A percentile compares a stretch with the other conserved stretches of the same genome.
Evolutionary conservation across 2,329 filamentous ascomycete genomes (phyloP).

Genomic region (Aspergillus hiratsukae): DNA sequence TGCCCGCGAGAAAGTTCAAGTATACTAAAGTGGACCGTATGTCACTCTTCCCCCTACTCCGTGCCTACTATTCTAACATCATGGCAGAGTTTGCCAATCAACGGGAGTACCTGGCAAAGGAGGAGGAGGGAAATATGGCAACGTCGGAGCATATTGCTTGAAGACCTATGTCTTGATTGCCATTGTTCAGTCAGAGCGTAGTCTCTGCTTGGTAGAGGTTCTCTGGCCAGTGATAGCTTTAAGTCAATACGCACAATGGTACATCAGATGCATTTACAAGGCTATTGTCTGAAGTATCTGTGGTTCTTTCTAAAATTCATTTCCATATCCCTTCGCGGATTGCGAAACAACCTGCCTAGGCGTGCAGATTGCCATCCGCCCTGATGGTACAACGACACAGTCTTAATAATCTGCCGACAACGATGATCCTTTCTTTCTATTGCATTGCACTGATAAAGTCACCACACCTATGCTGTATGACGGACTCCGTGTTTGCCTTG

Average conservation of each 20-base stretch:
- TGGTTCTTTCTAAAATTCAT: background rate
- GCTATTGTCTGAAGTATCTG: background rate
- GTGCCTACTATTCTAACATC: background rate
- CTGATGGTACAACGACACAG: too few relatives aligned
- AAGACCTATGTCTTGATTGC: background rate
- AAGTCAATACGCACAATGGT: too few relatives aligned
- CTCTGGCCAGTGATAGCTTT: too few relatives aligned
- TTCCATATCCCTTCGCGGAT: background rate
- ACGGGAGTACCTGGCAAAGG: background rate
- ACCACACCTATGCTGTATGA: too few relatives aligned
- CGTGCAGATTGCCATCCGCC: too few relatives aligned
- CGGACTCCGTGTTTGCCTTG: too few relatives aligned
- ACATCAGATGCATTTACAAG: too few relatives aligned
- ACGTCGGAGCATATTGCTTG: background rate
- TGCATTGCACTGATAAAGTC: too few relatives aligned
- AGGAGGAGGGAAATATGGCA: background rate
- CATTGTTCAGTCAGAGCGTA: background rate
- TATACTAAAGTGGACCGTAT: background rate
- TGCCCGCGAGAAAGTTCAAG: conserved; percentile 39
- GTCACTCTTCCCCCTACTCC: background rate
- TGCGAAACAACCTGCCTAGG: too few relatives aligned
- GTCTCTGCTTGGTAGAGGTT: background rate
- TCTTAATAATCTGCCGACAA: too few relatives aligned
- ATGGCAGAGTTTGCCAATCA: background rate
- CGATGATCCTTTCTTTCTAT: too few relatives aligned